Percentiles rank a stretch among this genome's conserved stretches.
Conservation (phyloP, 805 yeast species). For the Brettanomyces bruxellensis region DNA sequence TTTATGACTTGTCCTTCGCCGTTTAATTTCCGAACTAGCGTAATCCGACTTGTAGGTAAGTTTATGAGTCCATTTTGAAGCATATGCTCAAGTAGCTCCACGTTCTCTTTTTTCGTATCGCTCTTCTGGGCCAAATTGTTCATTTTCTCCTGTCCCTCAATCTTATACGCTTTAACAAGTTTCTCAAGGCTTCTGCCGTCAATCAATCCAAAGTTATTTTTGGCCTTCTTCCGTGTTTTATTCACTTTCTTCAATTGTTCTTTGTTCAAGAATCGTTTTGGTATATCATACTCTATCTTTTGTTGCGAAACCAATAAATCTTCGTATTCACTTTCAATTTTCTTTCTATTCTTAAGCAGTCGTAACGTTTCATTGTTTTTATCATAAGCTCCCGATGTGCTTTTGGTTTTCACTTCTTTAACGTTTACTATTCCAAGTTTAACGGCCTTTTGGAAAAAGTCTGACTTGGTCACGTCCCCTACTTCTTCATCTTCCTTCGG, state of each 20-base stretch:
- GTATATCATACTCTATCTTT: conserved; percentile 5
- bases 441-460: conserved; percentile 15
- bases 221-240: conserved; percentile 3
- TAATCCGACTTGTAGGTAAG: conserved; percentile 18
- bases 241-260: conserved; percentile 6
- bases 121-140: conserved; percentile 4
- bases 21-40: conserved; percentile 7
- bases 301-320: conserved; percentile 9
- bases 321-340: conserved; percentile 14
- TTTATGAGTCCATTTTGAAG: conserved; percentile 12
- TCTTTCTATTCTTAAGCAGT: conserved; percentile 15
- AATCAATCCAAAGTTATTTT: conserved; percentile 9
- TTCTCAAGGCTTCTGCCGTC: conserved; percentile 12
- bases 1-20: conserved; percentile 7
- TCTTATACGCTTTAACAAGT: conserved; percentile 14
- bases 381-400: conserved; percentile 2
- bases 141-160: conserved; percentile 4
- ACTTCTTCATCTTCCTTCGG: conserved; percentile 10
- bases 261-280: conserved; percentile 12
- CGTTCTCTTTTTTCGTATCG: conserved; percentile 9
- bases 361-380: conserved; percentile 16
- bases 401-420: conserved; percentile 6
- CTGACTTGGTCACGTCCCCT: neutral
- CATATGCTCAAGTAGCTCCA: conserved; percentile 8
- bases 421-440: conserved; percentile 17